Evolutionary conservation across 2,329 filamentous ascomycete species (phyloP).

Genomic region (Thermochaetoides dissita): DNA sequence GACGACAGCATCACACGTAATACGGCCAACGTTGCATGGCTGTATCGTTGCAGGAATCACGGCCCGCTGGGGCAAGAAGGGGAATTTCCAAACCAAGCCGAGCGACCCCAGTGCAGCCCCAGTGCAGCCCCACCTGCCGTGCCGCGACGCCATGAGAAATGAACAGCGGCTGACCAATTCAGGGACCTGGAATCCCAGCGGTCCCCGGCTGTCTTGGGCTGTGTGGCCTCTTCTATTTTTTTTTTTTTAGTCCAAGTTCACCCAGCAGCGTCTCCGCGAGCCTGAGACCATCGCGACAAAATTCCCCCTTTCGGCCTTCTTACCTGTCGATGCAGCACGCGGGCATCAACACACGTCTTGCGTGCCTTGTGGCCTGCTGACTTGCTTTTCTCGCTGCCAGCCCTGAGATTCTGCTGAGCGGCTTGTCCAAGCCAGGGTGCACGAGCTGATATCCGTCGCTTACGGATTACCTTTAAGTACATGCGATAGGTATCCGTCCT

Average conservation of each 20-base stretch:
- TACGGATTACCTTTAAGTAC: too few relatives aligned
- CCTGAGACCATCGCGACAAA: background rate
- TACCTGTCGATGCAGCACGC: too few relatives aligned
- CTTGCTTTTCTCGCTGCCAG: background rate
- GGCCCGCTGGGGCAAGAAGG: constrained; percentile 1
- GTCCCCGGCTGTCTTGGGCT: constrained; percentile 6
- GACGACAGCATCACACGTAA: too few relatives aligned
- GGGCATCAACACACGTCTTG: too few relatives aligned
- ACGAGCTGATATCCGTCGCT: too few relatives aligned
- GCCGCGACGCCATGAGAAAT: constrained; percentile 15
- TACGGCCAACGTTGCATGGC: too few relatives aligned
- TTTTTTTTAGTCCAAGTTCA: background rate
- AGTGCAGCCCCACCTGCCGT: constrained; percentile 8
- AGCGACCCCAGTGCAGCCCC: background rate
- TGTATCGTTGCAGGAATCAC: background rate
- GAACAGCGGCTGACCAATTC: constrained; percentile 16
- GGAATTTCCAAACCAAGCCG: constrained; percentile 4
- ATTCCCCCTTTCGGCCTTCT: background rate
- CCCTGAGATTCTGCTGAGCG: too few relatives aligned
- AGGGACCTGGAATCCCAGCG: constrained; percentile 9
- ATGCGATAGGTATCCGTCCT: background rate
- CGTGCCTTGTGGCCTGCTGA: constrained; percentile 1
- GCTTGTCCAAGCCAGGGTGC: too few relatives aligned
- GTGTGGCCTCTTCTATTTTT: constrained; percentile 8
- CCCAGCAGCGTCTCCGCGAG: background rate